Evolutionary conservation across 371 early-diverging fungal genomes (phyloP).

Genomic region (Encephalitozoon cuniculi): DNA sequence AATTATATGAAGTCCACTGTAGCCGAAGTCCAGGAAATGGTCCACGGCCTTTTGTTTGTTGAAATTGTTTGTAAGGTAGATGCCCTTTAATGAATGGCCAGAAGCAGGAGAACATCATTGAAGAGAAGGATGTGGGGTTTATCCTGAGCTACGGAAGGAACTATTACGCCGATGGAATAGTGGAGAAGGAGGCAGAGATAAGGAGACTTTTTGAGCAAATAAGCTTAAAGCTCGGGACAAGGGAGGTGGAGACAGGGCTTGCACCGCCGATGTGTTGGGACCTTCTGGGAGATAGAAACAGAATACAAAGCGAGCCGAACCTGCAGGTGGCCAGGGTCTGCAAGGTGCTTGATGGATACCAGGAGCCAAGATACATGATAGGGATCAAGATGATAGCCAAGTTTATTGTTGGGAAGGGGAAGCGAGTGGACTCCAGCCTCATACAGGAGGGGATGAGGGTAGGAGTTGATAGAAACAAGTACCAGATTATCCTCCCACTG

Average conservation of each 20-base stretch:
- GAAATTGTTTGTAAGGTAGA: constrained; percentile 2
- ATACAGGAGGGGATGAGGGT: constrained; percentile 99
- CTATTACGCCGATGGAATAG: constrained; percentile 58
- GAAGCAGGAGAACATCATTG: constrained; percentile 9
- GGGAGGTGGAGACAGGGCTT: constrained; percentile 97
- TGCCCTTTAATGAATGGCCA: constrained; percentile 1
- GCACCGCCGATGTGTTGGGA: constrained; percentile 98
- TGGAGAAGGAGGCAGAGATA: constrained; percentile 52
- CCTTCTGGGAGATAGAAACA: constrained; percentile 87
- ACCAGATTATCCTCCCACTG: constrained; percentile 94
- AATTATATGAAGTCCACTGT: neutral
- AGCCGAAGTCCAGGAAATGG: neutral
- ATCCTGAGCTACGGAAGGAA: constrained; percentile 59
- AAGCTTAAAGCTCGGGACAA: constrained; percentile 64
- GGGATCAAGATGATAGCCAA: constrained; percentile 97
- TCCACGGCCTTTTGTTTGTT: neutral
- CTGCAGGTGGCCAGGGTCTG: constrained; percentile 68
- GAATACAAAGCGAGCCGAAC: constrained; percentile 87
- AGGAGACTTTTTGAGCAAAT: constrained; percentile 51
- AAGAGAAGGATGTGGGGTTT: constrained; percentile 54
- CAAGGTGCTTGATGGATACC: constrained; percentile 62
- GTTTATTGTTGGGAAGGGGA: constrained; percentile 91
- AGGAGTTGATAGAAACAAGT: constrained; percentile 95
- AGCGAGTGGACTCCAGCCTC: constrained; percentile 86
- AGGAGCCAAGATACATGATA: constrained; percentile 83